phyloP scores from a whole-genome alignment of 768 basidiomycete species.

The Pulveroboletus ravenelii region DNA sequence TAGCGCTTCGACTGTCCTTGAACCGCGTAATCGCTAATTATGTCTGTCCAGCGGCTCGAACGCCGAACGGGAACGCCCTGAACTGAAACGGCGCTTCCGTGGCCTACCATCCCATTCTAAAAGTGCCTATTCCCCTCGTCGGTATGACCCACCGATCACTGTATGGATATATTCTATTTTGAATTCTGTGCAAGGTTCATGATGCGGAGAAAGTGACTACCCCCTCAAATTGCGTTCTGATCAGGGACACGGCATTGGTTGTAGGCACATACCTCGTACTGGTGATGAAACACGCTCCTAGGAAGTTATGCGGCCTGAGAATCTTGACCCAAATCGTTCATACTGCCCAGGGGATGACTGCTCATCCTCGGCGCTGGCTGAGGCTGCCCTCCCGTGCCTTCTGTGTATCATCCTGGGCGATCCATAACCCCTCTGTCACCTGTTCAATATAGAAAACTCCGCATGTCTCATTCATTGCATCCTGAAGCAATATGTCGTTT shows the following conservation, averaged over 20 bases:
- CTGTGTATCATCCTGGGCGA: not conserved
- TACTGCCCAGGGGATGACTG: not conserved
- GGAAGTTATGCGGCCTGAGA: not conserved
- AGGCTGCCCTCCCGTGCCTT: not conserved
- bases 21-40: not conserved
- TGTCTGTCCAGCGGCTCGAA: too few species aligned
- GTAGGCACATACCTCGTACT: not conserved
- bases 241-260: not conserved
- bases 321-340: not conserved
- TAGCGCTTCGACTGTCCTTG: not conserved
- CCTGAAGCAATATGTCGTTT: not conserved
- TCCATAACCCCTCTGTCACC: too few species aligned
- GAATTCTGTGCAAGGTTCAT: not conserved
- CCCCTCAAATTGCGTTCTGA: not conserved
- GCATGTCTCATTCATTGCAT: not conserved
- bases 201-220: not conserved
- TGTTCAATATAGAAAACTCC: too few species aligned
- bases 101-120: not conserved
- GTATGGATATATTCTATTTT: not conserved
- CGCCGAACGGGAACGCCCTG: not conserved
- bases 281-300: not conserved
- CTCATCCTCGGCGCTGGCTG: not conserved
- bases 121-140: slow-evolving; percentile 5
- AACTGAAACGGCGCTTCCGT: not conserved
- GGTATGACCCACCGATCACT: slow-evolving; percentile 3